Conservation (phyloP, 371 early-diverging fungal genomes). For the Actinomortierella wolfii region DNA sequence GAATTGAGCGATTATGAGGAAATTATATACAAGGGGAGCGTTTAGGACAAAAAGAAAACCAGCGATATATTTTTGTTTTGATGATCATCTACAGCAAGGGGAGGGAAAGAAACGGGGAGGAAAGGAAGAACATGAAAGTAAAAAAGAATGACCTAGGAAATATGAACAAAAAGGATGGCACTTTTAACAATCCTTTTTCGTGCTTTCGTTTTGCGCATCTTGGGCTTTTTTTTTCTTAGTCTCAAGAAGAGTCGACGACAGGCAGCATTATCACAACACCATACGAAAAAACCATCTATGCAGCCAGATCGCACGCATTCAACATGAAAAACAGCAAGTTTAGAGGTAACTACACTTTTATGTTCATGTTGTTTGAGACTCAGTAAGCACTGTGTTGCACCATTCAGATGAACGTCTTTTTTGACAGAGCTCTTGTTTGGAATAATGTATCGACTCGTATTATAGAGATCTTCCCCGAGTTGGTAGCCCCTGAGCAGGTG, state of each 20-base stretch:
- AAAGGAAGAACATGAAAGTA: no score
- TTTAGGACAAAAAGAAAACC: background rate
- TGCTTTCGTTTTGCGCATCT: background rate
- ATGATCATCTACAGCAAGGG: no score
- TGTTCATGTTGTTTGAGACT: no score
- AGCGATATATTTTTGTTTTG: background rate
- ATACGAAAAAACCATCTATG: conserved; percentile 77
- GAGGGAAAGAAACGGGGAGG: no score
- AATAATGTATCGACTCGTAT: background rate
- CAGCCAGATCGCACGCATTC: conserved; percentile 77
- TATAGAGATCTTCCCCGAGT: conserved; percentile 77
- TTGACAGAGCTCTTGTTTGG: no score
- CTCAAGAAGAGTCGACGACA: conserved; percentile 83
- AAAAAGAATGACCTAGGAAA: no score
- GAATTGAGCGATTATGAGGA: conserved; percentile 4
- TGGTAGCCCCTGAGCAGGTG: conserved; percentile 63
- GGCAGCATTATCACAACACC: conserved; percentile 85
- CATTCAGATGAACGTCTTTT: no score
- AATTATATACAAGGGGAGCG: no score
- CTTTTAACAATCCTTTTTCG: background rate
- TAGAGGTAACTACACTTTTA: conserved; percentile 57
- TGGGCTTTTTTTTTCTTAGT: conserved; percentile 7
- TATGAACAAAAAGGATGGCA: background rate
- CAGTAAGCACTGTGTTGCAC: no score
- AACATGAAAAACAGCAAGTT: conserved; percentile 79